phyloP scores from a whole-genome alignment of 176 grass and related monocot genomes.

The Bolboschoenus planiculmis region DNA sequence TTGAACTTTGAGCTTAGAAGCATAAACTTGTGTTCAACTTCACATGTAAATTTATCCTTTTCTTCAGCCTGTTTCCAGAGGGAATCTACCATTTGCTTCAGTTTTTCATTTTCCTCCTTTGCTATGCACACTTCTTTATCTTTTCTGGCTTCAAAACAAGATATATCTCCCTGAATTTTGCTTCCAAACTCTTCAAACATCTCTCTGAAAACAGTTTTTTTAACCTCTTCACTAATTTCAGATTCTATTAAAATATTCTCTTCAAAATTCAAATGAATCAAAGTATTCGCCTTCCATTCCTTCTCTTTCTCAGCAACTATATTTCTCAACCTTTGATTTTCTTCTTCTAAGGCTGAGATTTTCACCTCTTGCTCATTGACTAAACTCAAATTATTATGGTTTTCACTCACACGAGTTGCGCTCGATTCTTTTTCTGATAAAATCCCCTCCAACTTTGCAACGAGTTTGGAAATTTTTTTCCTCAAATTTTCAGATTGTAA shows the following conservation, averaged over 20 bases:
- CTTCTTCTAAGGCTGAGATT: neutral
- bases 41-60: conserved; percentile 22
- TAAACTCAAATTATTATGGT: conserved; percentile 12
- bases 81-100: conserved; percentile 25
- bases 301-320: conserved; percentile 17
- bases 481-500: conserved; percentile 19
- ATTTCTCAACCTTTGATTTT: conserved; percentile 26
- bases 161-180: conserved; percentile 6
- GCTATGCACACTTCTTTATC: conserved; percentile 15
- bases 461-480: conserved; percentile 21
- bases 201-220: conserved; percentile 26
- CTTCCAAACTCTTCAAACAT: conserved; percentile 17
- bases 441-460: conserved; percentile 21
- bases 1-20: conserved; percentile 17
- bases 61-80: conserved; percentile 7
- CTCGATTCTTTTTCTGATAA: conserved; percentile 19
- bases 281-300: neutral
- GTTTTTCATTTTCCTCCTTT: conserved; percentile 27
- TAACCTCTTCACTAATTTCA: conserved; percentile 21
- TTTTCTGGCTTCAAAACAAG: conserved; percentile 10
- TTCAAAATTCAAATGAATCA: conserved; percentile 12
- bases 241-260: conserved; percentile 16
- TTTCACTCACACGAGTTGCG: neutral
- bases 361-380: conserved; percentile 6
- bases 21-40: conserved; percentile 22